These are phyloP conservation scores for Linnemannia exigua DNA, from an alignment of 192 early-diverging fungal species.

Conservation along the genomic window DNA sequence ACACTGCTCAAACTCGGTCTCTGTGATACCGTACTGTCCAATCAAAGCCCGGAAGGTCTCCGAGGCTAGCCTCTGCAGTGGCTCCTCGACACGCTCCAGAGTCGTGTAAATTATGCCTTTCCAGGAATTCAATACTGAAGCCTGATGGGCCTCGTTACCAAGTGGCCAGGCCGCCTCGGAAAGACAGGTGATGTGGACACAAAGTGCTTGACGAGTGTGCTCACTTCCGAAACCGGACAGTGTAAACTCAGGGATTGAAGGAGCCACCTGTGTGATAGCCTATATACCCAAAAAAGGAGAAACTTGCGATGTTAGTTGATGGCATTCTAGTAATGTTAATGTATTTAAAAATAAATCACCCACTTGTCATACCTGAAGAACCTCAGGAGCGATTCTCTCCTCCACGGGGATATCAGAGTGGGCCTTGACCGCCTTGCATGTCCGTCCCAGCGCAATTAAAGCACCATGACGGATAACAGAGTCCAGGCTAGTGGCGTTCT, in stretches of 20 bases:
- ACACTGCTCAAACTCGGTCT: constrained; percentile 53
- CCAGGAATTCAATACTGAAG: constrained; percentile 58
- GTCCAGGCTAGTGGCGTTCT: constrained; percentile 42
- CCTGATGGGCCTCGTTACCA: background rate
- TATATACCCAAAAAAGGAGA: background rate
- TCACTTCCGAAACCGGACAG: constrained; percentile 74
- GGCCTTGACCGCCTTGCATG: constrained; percentile 38
- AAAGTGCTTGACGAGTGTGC: constrained; percentile 64
- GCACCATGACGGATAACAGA: constrained; percentile 48
- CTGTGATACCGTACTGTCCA: constrained; percentile 55
- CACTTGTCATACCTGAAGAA: constrained; percentile 16
- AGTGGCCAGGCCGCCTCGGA: constrained; percentile 60
- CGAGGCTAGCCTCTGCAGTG: constrained; percentile 68
- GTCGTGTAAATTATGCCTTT: constrained; percentile 64
- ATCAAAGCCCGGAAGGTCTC: constrained; percentile 62
- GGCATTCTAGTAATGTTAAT: background rate
- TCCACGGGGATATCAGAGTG: constrained; percentile 23
- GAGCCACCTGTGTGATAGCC: constrained; percentile 58
- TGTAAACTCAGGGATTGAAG: constrained; percentile 54
- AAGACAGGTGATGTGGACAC: constrained; percentile 65
- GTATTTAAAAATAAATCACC: background rate
- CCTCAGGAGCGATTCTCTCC: constrained; percentile 17
- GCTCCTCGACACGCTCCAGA: constrained; percentile 77
- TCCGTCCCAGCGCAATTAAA: constrained; percentile 38
- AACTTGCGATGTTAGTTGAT: background rate